Evolutionary conservation across 1,284 basidiomycete species (phyloP), one percentile per base, ranked within the genome.

Genomic region (Calocybe gambosa): DNA sequence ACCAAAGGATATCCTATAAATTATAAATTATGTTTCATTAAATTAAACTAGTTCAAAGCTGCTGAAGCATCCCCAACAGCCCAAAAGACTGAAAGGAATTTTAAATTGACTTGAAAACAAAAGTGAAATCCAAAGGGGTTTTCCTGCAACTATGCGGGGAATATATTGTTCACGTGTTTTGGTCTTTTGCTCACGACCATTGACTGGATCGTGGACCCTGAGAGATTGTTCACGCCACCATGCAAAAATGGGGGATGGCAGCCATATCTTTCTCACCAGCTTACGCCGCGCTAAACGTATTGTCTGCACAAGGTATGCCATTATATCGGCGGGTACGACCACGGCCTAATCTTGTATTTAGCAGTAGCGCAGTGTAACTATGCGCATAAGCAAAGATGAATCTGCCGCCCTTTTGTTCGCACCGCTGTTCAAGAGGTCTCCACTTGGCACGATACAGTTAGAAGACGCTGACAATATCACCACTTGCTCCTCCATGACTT

Each of bases 401-500:
- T 33, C 21, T n/a, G 7, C 25, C 10, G 20, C 16, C 25, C 26
- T 19, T 15, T 9, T 20, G 6, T 15, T 6, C 15, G 13, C 16
- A 28, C 43, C 25, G 13, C 33, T 34, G 3, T 18, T 16, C 19
- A 10, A 26, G 5, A 5, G 16, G 35, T 18, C 33, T 25, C n/a
- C 34, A 6, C 25, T 38, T 5, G 16, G 15, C 4, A 39, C 23
- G 5, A 9, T 46, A 6, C 31, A 19, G 15, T 41, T 46, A 13
- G 10, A 41, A 28, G 38, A 40, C 23, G 38, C 38, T 5, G 37
- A n/a, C 44, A 45, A 46, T 42, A 23, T 21, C 21, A 46, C 45
- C n/a, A 34, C 25, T n/a, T 46, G 45, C 36, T 46, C 45, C 26
- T 26, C 45, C 7, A 18, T 46, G 16, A 46, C 38, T 3, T 42